These are phyloP conservation scores for Gautieria morchelliformis DNA, from an alignment of 768 basidiomycete genomes.

Conservation along the genomic window DNA sequence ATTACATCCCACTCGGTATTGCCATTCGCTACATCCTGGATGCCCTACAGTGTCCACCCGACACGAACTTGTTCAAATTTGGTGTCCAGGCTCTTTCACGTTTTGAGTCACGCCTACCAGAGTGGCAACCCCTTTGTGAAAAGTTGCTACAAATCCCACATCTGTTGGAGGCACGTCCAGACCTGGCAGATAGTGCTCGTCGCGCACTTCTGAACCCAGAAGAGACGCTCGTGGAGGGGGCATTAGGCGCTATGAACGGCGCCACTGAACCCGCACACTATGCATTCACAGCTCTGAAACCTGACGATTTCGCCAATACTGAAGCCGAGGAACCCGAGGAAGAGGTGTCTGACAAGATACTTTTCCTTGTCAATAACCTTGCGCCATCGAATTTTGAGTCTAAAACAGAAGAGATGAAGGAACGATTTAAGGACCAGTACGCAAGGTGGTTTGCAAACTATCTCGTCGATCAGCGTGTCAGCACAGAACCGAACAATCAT, in stretches of 20 bases:
- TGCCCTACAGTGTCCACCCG: constrained; percentile 82
- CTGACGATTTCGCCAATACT: constrained; percentile 50
- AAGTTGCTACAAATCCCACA: constrained; percentile 82
- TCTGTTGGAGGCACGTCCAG: constrained; percentile 77
- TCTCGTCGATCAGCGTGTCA: constrained; percentile 90
- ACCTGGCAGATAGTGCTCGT: constrained; percentile 61
- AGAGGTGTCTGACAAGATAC: constrained; percentile 82
- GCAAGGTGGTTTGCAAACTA: constrained; percentile 97
- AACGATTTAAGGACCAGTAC: constrained; percentile 73
- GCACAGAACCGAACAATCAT: constrained; percentile 96
- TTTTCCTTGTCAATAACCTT: constrained; percentile 98
- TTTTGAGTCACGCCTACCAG: constrained; percentile 77
- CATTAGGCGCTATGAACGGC: constrained; percentile 27
- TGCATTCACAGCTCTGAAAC: constrained; percentile 70
- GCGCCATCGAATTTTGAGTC: constrained; percentile 87
- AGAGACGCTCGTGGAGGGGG: constrained; percentile 30
- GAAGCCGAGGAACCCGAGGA: constrained; percentile 67
- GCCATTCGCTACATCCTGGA: constrained; percentile 96
- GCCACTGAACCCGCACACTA: constrained; percentile 29
- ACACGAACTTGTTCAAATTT: constrained; percentile 91
- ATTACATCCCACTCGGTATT: constrained; percentile 89
- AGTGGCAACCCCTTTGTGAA: constrained; percentile 91
- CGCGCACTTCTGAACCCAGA: constrained; percentile 51
- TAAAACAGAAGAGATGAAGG: constrained; percentile 81
- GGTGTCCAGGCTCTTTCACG: constrained; percentile 84